These are phyloP conservation scores for Blumeria graminis DNA, from an alignment of 2,329 filamentous ascomycete species.

Conservation along the genomic window DNA sequence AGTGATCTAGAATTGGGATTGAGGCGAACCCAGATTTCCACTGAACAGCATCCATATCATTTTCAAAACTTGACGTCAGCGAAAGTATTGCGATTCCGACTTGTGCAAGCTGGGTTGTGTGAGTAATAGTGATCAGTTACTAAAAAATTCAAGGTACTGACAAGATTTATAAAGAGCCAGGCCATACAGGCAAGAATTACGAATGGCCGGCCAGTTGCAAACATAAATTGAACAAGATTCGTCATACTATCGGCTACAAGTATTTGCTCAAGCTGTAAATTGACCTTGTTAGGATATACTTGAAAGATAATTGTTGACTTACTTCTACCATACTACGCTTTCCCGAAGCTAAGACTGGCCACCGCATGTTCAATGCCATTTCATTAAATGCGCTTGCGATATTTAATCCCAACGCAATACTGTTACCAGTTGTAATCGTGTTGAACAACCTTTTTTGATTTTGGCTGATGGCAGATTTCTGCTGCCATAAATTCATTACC, in stretches of 20 bases:
- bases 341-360: constrained; percentile 20
- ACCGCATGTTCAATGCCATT: constrained; percentile 22
- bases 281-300: not conserved
- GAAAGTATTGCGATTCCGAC: constrained; percentile 20
- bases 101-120: constrained; percentile 17
- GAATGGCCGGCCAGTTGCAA: constrained; percentile 10
- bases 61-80: constrained; percentile 20
- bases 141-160: constrained; percentile 5
- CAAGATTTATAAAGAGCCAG: constrained; percentile 16
- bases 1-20: constrained; percentile 17
- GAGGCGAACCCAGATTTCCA: constrained; percentile 16
- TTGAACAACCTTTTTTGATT: constrained; percentile 20
- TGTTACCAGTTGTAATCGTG: constrained; percentile 20
- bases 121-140: not conserved
- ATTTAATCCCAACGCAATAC: constrained; percentile 20
- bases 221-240: constrained; percentile 12
- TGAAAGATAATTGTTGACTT: constrained; percentile 1
- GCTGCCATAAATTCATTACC: constrained; percentile 5
- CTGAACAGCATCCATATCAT: constrained; percentile 15
- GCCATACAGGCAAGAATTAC: constrained; percentile 12
- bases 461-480: constrained; percentile 14
- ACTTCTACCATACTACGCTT: constrained; percentile 19
- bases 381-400: constrained; percentile 20
- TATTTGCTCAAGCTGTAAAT: constrained; percentile 12
- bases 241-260: constrained; percentile 15